Conservation (phyloP, 169 alveolate species). For the Cryptosporidium ubiquitum region DNA sequence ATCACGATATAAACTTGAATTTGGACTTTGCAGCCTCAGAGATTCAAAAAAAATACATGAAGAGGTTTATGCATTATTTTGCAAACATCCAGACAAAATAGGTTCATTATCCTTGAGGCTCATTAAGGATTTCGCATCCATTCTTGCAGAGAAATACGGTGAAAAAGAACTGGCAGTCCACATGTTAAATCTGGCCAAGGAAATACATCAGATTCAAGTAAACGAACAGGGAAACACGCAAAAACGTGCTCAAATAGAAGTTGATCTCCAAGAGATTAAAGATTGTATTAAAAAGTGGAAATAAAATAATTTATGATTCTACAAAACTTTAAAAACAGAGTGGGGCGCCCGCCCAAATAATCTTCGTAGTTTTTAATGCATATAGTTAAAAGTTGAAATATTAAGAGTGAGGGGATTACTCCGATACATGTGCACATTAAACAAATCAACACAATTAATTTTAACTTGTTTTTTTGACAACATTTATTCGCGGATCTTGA, state of each 20-base stretch:
- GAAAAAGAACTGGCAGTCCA: conserved; percentile 3
- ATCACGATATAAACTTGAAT: conserved; percentile 45
- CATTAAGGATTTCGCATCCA: conserved; percentile 1
- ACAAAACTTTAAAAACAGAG: neutral
- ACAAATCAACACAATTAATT: neutral
- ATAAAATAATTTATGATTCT: neutral
- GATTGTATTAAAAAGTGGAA: conserved; percentile 8
- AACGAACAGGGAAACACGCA: neutral
- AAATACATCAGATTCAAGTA: neutral
- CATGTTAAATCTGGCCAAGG: neutral
- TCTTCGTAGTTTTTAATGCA: neutral
- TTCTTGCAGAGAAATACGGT: conserved; percentile 39
- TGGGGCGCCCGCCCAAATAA: conserved; percentile 16
- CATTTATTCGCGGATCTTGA: neutral
- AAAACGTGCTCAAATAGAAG: neutral
- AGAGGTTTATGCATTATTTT: neutral
- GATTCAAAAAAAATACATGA: conserved; percentile 24
- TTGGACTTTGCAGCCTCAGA: neutral
- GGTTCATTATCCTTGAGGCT: neutral
- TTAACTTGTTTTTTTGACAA: neutral
- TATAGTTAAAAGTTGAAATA: neutral
- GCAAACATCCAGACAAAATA: conserved; percentile 5
- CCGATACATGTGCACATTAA: neutral
- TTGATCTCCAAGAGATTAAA: neutral
- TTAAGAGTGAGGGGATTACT: conserved; percentile 44